A percentile compares a stretch with the other conserved stretches of the same genome.
These are phyloP conservation scores for Kwoniella botswanensis DNA, from an alignment of 768 basidiomycete genomes.

Conservation along the genomic window DNA sequence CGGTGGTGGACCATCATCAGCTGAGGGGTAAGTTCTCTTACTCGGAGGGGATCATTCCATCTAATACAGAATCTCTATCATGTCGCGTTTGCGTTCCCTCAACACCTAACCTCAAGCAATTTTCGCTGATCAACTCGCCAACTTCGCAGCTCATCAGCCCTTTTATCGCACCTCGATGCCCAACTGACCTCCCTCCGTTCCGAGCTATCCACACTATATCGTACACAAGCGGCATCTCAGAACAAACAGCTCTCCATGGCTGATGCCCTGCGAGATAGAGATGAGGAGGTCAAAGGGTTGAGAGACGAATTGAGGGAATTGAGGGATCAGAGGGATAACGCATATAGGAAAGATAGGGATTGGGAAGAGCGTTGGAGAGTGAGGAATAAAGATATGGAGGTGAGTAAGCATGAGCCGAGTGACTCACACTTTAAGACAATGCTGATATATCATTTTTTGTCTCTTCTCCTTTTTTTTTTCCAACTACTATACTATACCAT, in stretches of 20 bases:
- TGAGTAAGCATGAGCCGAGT: conserved; percentile 51
- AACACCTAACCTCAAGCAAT: too few relatives aligned
- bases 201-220: conserved; percentile 92
- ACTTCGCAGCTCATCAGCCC: conserved; percentile 67
- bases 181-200: conserved; percentile 90
- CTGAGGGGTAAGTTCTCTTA: conserved; percentile 46
- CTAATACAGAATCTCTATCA: too few relatives aligned
- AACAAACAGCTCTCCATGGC: conserved; percentile 95
- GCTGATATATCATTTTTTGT: background rate
- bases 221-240: conserved; percentile 79
- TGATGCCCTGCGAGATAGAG: conserved; percentile 90
- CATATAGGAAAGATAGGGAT: conserved; percentile 79
- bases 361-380: conserved; percentile 66
- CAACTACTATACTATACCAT: background rate
- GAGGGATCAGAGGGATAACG: conserved; percentile 71
- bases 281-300: conserved; percentile 80
- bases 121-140: too few relatives aligned
- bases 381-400: conserved; percentile 87
- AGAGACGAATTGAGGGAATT: conserved; percentile 77
- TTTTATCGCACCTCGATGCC: conserved; percentile 87
- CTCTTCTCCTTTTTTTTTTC: background rate
- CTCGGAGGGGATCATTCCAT: background rate
- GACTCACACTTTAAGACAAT: too few relatives aligned
- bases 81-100: too few relatives aligned
- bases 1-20: conserved; percentile 61